Evolutionary conservation across 352 stramenopile genomes (phyloP), one percentile per base, ranked within the genome.

Genomic region (Albugo candida): DNA sequence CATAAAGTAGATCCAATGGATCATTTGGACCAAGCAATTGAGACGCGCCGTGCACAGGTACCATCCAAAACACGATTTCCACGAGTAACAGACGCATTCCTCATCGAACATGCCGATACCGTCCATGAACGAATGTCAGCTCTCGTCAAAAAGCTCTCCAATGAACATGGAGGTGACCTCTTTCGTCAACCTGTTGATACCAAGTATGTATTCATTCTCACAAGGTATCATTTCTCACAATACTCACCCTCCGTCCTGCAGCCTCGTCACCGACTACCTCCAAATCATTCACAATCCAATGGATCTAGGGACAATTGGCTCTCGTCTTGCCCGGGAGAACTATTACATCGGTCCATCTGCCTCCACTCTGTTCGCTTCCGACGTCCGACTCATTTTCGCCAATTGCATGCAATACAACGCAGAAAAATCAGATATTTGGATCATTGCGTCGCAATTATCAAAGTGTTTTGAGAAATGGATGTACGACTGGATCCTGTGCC

Each of bases 341-440:
- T 88, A 89, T 56, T 89, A 92, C 48, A 49, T 83, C 43, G 79
- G 80, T 11, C 70, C 77, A 17, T 73, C 73, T 4, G 73, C 63
- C 0, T 41, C 70, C 2, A 76, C 72, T 16, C 57, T 93, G 17
- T 92, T 93, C 68, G 70, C 70, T 20, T 70, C 77, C 16, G 80
- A 93, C 31, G 70, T 92, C 11, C 68, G 81, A 18, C 59, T 92
- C 2, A 77, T 93, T 11, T 93, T 93, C 55, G 60, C 52, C 13
- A 93, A 93, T 52, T 93, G 81, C 53, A 88, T 87, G 45, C 58
- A 60, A 16, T 93, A 86, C 60, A 93, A 93, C 55, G 63, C 63
- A 0, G 68, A 81, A 27, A 72, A 61, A 19, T 93, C 81, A 0
- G 77, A 82, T 16, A 93, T 93, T 48, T 86, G 68, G 67, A 39